Conservation (phyloP, 2,329 filamentous ascomycete genomes). For the Penicillium hesseltinei region DNA sequence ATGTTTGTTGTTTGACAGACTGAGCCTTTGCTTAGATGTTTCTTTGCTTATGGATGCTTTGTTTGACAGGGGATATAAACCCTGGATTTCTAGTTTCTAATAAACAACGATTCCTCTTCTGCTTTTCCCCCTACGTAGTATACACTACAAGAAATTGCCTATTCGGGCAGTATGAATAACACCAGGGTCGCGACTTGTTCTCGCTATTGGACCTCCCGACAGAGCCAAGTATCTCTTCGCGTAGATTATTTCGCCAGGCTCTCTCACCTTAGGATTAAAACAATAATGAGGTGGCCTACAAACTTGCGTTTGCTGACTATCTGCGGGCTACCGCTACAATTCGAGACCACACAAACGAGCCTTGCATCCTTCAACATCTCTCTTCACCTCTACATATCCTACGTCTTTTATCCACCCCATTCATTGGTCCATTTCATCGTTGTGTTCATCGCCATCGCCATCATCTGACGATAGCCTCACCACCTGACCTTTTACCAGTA, state of each 20-base stretch:
- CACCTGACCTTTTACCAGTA: neutral
- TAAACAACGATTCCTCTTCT: too few species aligned
- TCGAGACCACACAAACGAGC: neutral
- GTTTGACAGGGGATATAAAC: too few species aligned
- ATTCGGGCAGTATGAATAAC: neutral
- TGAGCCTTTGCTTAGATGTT: too few species aligned
- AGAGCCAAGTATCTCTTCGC: neutral
- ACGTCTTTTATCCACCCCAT: neutral
- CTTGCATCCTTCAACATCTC: neutral
- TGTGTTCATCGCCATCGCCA: neutral
- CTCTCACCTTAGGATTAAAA: neutral
- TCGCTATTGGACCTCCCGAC: neutral
- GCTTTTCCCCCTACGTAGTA: too few species aligned
- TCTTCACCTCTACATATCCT: neutral
- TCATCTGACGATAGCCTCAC: neutral
- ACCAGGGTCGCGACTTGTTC: neutral
- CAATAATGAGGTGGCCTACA: neutral
- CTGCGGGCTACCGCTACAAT: neutral
- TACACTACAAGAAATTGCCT: neutral
- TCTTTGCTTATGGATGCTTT: too few species aligned
- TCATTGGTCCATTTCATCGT: neutral
- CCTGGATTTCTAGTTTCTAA: too few species aligned
- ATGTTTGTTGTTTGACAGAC: too few species aligned
- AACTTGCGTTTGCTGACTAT: neutral
- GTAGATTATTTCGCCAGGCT: neutral